Evolutionary conservation across 2,329 filamentous ascomycete genomes (phyloP), one percentile per base, ranked within the genome.

Genomic region (Calycina herbarum): DNA sequence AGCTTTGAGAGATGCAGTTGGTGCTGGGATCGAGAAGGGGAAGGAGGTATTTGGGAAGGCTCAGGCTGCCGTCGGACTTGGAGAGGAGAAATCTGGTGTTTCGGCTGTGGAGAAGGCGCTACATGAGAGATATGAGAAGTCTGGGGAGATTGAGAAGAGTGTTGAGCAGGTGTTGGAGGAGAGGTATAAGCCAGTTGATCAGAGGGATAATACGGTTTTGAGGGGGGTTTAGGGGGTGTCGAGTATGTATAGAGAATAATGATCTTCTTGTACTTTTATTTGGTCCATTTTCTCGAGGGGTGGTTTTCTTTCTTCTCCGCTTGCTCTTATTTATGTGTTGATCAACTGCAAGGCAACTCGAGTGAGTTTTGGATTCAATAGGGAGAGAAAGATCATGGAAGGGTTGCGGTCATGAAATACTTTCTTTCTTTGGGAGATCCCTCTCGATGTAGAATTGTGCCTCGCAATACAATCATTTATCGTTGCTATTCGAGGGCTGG

Each of bases 161-260:
- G 82, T 84, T 24, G 80, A 84, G 67, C 82, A 87, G 73, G 79
- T 81, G 54, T 76, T 89, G 62, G 80, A 78, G 59, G 83, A 87
- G 73, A 78, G 86, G 71, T 88, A 88, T 72, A 80, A 75, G 70
- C 81, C 81, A 0, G 75, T 84, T 66, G 79, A 77, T 40, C 38
- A 69, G 66, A 77, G 71, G 56, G 73, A 76, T 11, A 77, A 78
- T 59, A 75, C 76, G 54, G 68, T 73, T 27, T 64, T 81, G 59
- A 75, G 76, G 31, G 77, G 76, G 58, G 70, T 77, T 69, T 77
- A 72, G 42, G 13, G 35, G 35, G 35, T 38, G 45, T 24, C 3
- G 24, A 74, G 40, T 69, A 64, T 63, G 58, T 62, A 48, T 64
- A 64, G 56, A 66, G 27, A 57, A 29, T 61, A 64, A 54, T 59